Base-by-base conservation (phyloP, 2,329 filamentous ascomycete species). In the Botrytis fragariae region DNA sequence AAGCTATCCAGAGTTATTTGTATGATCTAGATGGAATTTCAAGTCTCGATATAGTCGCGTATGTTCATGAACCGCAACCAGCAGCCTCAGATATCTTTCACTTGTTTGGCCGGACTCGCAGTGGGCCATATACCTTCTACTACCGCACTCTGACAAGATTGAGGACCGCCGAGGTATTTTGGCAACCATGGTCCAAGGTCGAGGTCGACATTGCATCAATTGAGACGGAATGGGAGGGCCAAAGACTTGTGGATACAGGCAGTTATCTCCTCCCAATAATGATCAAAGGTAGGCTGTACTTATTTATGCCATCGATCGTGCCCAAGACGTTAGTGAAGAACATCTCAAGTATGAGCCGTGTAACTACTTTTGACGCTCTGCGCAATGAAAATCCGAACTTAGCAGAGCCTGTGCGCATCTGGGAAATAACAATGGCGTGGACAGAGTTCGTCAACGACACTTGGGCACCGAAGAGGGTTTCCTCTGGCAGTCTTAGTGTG, bases 371-470 rank as follows among this genome's bases (percentile, higher is more conserved):
- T 25, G 42, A 44, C 5, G 63, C 18, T n/a, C 32, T 65, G 22
- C n/a, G 39, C n/a, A 3, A 22, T 4, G 1, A 65, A 35, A 32
- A 29, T 4, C 63, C 63, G 2, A 25, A 37, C 12, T 5, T 45
- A 25, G 63, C 44, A 18, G n/a, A 44, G 42, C 39, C 39, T 25
- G 29, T 32, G 9, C 39, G 44, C 3, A 48, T 65, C 18, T 65
- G 63, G 63, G 63, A 65, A 25, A 48, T 65, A 35, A 48, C 39
- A 25, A 44, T 65, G 44, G 39, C 39, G 12, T 65, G 63, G 35
- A 71, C 1, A 72, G 73, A 5, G n/a, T 82, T 3, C 45, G 74
- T 54, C 79, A 81, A 72, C 74, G 73, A 29, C 69, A 79, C 3
- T 22, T 65, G 63, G 63, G 7, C 63, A 14, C n/a, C 63, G 4